Evolutionary conservation across 2,329 filamentous ascomycete genomes (phyloP), one percentile per base, ranked within the genome.

Genomic region (Ophiostoma tasmaniense): DNA sequence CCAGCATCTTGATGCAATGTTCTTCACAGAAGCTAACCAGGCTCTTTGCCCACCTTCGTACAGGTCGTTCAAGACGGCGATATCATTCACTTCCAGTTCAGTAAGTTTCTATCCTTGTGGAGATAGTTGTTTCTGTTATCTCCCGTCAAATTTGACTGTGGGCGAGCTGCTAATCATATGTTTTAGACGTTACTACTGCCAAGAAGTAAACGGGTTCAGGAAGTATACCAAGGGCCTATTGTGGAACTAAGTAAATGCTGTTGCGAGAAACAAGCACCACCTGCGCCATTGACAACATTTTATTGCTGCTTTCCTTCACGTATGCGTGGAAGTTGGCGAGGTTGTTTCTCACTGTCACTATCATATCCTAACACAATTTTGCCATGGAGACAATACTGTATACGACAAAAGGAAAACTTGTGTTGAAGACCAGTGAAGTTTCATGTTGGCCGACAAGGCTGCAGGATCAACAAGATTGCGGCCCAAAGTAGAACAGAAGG

Each of bases 31-130:
- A 68, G 68, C 75, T 77, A 33, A 78, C 59, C 20, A 10, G 6
- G 20, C 20, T 45, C 42, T n/a, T n/a, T 45, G n/a, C n/a, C n/a
- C n/a, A n/a, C n/a, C 10, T 45, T 17, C 35, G 64, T 11, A 35
- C n/a, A 78, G 76, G 75, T 79, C 67, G 79, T 80, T 17, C 78
- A 80, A 75, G 79, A 81, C 67, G 79, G 78, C 69, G 79, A 81
- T 67, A 80, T 81, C 22, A 76, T 81, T 65, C 79, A 81, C 73
- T 81, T 81, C 72, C 79, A 80, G 65, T 81, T 81, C 73, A 81
- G 79, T 80, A 76, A 72, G 79, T 78, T 30, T 37, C 11, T 10
- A 37, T 20, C 22, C 20, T 33, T 14, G n/a, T n/a, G n/a, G n/a
- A n/a, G n/a, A n/a, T n/a, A n/a, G n/a, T n/a, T n/a, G n/a, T n/a